Percentiles rank a stretch among this genome's conserved stretches.
These are phyloP conservation scores for Waltergamsia citrina DNA, from an alignment of 2,329 filamentous ascomycete genomes.

Conservation along the genomic window DNA sequence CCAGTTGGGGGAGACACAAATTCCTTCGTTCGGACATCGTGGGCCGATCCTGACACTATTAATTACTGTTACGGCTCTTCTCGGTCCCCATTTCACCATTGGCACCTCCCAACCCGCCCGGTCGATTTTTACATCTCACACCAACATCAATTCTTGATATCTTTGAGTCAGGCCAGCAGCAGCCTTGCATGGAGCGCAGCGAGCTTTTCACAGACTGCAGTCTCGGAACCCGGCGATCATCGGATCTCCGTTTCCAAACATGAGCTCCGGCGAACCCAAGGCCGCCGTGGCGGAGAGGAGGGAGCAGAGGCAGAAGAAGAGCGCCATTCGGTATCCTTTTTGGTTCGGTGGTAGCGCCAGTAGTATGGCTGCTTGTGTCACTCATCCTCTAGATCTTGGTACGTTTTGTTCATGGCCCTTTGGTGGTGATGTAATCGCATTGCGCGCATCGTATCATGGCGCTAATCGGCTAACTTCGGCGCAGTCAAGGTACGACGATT, in stretches of 20 bases:
- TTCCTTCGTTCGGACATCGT: too few species aligned
- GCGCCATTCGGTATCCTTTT: slow-evolving; percentile 57
- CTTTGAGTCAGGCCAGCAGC: too few species aligned
- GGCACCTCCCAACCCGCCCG: too few species aligned
- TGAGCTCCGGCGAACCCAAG: slow-evolving; percentile 3
- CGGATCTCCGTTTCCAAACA: too few species aligned
- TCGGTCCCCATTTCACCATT: too few species aligned
- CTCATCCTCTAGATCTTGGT: slow-evolving; percentile 89
- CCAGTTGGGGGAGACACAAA: too few species aligned
- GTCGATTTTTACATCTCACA: too few species aligned
- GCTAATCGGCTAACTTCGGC: slow-evolving; percentile 10
- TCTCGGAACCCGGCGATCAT: background rate
- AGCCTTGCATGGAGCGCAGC: slow-evolving; percentile 1
- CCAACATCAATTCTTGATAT: too few species aligned
- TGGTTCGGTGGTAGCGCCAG: slow-evolving; percentile 97
- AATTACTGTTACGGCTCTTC: too few species aligned
- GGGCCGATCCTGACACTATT: too few species aligned
- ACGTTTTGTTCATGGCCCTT: slow-evolving; percentile 10
- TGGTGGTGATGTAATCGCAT: too few species aligned
- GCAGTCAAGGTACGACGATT: slow-evolving; percentile 38
- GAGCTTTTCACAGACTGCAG: background rate
- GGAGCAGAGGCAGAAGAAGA: slow-evolving; percentile 26
- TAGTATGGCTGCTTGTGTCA: slow-evolving; percentile 83
- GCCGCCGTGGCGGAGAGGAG: slow-evolving; percentile 7
- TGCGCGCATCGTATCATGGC: background rate